Base-by-base conservation (phyloP, 73 alveolate species). In the Paramecium sonneborni region DNA sequence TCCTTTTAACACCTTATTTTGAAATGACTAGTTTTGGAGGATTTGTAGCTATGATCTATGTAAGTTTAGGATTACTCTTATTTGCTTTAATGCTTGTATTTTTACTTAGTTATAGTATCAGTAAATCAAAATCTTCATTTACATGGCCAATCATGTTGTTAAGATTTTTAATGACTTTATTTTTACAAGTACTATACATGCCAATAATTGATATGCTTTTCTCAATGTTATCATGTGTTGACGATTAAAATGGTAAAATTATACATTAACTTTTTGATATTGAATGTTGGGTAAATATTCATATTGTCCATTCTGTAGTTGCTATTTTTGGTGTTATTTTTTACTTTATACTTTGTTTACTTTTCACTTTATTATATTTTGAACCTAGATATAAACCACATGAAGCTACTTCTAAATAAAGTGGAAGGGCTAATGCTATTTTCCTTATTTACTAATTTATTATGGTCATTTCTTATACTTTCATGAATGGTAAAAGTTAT, bases 251-350 rank as follows among this genome's bases (percentile, higher is more conserved):
- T 43, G 90, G 90, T 2, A 10, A 3, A 43, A 12, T 79, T 2
- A 24, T 20, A 23, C 90, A 79, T n/a, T 0, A 8, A 12, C 41
- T 79, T 14, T 79, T 79, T 43, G 90, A 79, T 43, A 24, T 79
- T 24, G 70, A 79, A 34, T 79, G 90, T 44, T 79, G 90, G 90
- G 46, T 62, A 46, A 79, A 79, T 79, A 43, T 43, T 18, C 90
- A 79, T 79, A 79, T 79, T 43, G 90, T 79, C 35, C 90, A 79
- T 43, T 57, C 74, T 1, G 43, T 79, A 8, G 90, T 79, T 5
- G 90, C 90, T 3, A 79, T 79, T 43, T 79, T 39, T 1, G 69
- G 90, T 7, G 46, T 79, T 79, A 44, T 79, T 41, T 23, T 79
- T 5, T 43, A 23, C 11, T n/a, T 10, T 24, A 43, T 79, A 11